These are phyloP conservation scores for Xeromyces bisporus DNA, from an alignment of 495 filamentous ascomycete species.

Conservation along the genomic window DNA sequence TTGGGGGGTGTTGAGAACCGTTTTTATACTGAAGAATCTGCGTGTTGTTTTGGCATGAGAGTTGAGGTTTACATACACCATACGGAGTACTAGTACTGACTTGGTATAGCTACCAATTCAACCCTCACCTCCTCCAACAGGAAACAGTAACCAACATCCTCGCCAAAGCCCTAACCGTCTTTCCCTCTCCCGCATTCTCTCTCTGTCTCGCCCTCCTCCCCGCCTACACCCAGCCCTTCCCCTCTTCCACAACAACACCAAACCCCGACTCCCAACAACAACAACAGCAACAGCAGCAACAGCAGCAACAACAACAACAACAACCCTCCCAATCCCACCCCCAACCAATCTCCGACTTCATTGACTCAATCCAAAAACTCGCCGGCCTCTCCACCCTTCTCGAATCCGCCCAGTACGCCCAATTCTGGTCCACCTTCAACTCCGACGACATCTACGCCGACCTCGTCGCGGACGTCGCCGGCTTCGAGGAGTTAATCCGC, in stretches of 20 bases:
- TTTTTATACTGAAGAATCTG: too few relatives aligned
- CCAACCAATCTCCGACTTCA: conserved; percentile 44
- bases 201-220: conserved; percentile 87
- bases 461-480: conserved; percentile 78
- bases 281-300: too few relatives aligned
- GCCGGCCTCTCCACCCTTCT: conserved; percentile 68
- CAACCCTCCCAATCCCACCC: too few relatives aligned
- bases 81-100: background rate
- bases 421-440: conserved; percentile 88
- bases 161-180: conserved; percentile 91
- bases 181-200: conserved; percentile 90
- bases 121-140: conserved; percentile 91
- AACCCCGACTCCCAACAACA: conserved; percentile 46
- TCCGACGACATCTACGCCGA: conserved; percentile 94
- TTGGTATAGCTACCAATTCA: conserved; percentile 83
- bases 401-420: conserved; percentile 65
- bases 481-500: conserved; percentile 93
- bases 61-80: background rate
- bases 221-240: conserved; percentile 47
- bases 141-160: conserved; percentile 98
- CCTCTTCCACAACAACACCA: conserved; percentile 23
- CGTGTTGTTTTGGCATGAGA: too few relatives aligned
- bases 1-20: conserved; percentile 21
- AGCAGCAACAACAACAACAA: too few relatives aligned
- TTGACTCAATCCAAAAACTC: conserved; percentile 82